These are phyloP conservation scores for Candida verbasci DNA, from an alignment of 805 yeast genomes.

Conservation along the genomic window DNA sequence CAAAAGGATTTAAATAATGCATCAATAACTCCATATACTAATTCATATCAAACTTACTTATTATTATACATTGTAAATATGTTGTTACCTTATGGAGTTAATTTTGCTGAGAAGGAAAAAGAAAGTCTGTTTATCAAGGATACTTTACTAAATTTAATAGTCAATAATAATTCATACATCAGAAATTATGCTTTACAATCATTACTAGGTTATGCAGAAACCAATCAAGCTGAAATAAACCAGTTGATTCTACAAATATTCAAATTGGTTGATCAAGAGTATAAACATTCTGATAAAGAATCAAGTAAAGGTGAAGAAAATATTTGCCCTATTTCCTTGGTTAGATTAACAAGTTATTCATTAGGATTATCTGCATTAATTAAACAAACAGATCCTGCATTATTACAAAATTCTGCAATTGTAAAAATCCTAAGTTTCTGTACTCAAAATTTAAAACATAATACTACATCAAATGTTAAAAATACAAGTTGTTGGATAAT, in stretches of 20 bases:
- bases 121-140: slow-evolving; percentile 24
- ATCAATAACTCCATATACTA: slow-evolving; percentile 25
- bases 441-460: slow-evolving; percentile 41
- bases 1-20: slow-evolving; percentile 13
- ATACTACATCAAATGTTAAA: slow-evolving; percentile 19
- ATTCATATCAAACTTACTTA: slow-evolving; percentile 30
- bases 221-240: slow-evolving; percentile 32
- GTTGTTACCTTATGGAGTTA: slow-evolving; percentile 33
- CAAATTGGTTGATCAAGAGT: slow-evolving; percentile 25
- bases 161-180: slow-evolving; percentile 30
- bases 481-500: slow-evolving; percentile 39
- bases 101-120: slow-evolving; percentile 15
- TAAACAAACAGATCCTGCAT: slow-evolving; percentile 29
- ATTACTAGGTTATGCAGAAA: slow-evolving; percentile 24
- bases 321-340: slow-evolving; percentile 14
- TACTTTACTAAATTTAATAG: slow-evolving; percentile 25
- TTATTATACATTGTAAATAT: slow-evolving; percentile 25
- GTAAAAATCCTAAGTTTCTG: slow-evolving; percentile 42
- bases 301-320: slow-evolving; percentile 14
- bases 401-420: slow-evolving; percentile 36
- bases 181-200: slow-evolving; percentile 32
- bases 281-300: slow-evolving; percentile 13
- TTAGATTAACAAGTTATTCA: slow-evolving; percentile 28
- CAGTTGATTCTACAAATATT: slow-evolving; percentile 29
- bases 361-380: slow-evolving; percentile 33